Conservation (phyloP, 306 rosid genomes). For the Datisca glomerata region DNA sequence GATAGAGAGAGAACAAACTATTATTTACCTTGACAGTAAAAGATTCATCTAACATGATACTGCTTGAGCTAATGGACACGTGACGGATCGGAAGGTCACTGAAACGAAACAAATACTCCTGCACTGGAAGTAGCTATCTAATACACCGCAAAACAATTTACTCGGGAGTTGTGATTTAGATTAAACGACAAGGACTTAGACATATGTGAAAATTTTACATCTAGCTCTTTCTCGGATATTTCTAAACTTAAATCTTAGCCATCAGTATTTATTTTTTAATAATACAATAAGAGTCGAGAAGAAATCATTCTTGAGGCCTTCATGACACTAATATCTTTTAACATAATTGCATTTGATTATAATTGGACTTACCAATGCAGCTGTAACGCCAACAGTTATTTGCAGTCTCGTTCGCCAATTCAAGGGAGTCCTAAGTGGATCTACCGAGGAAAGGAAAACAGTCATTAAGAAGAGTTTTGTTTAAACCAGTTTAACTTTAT, state of each 20-base stretch:
- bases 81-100: constrained; percentile 63
- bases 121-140: too few species aligned
- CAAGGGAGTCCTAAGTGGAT: constrained; percentile 82
- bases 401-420: constrained; percentile 79
- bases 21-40: constrained; percentile 83
- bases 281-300: too few species aligned
- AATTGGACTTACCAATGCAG: constrained; percentile 57
- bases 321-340: too few species aligned
- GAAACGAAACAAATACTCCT: constrained; percentile 87
- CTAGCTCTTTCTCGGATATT: too few species aligned
- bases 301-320: too few species aligned
- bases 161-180: too few species aligned
- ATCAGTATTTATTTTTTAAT: too few species aligned
- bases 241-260: too few species aligned
- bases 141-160: too few species aligned
- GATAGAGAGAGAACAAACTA: too few species aligned
- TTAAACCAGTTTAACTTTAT: constrained; percentile 3
- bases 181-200: too few species aligned
- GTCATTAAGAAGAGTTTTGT: neutral
- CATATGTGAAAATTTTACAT: too few species aligned
- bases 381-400: constrained; percentile 68
- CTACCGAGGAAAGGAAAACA: constrained; percentile 27
- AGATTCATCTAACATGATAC: constrained; percentile 70
- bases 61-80: constrained; percentile 71
- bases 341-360: constrained; percentile 11